These are phyloP conservation scores for Penicillium silybi DNA, from an alignment of 495 filamentous ascomycete genomes.

Conservation along the genomic window DNA sequence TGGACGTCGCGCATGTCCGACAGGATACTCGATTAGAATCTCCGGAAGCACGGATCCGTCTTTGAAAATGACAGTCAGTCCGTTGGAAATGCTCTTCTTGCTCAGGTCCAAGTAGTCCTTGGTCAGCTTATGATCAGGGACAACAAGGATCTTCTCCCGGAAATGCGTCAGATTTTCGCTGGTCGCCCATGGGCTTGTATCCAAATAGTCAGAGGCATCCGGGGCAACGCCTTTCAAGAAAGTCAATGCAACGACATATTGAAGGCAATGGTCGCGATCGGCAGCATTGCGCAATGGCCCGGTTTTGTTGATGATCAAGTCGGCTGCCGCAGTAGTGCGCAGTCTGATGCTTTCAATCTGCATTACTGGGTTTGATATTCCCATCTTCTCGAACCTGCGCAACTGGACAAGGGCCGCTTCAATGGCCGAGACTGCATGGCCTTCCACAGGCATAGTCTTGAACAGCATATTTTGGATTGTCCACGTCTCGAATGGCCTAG, in stretches of 20 bases:
- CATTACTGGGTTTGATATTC: conserved; percentile 3
- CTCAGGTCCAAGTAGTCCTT: conserved; percentile 32
- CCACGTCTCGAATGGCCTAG: conserved; percentile 29
- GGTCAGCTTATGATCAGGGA: conserved; percentile 28
- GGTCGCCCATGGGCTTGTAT: conserved; percentile 32
- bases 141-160: conserved; percentile 26
- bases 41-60: conserved; percentile 55
- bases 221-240: conserved; percentile 33
- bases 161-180: conserved; percentile 22
- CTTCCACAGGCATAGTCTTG: conserved; percentile 38
- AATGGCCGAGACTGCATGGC: conserved; percentile 35
- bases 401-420: conserved; percentile 31
- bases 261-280: conserved; percentile 46
- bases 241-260: conserved; percentile 38
- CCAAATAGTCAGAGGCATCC: conserved; percentile 33
- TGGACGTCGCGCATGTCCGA: conserved; percentile 70
- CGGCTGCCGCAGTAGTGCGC: conserved; percentile 33
- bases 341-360: conserved; percentile 29
- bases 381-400: conserved; percentile 4
- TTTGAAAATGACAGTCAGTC: conserved; percentile 20
- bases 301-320: conserved; percentile 39
- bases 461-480: conserved; percentile 36
- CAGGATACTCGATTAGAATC: conserved; percentile 77
- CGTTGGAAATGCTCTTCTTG: conserved; percentile 23
- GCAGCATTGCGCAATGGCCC: conserved; percentile 36